Evolutionary conservation across 306 rosid genomes (phyloP).

Genomic region (Adenanthera pavonina): DNA sequence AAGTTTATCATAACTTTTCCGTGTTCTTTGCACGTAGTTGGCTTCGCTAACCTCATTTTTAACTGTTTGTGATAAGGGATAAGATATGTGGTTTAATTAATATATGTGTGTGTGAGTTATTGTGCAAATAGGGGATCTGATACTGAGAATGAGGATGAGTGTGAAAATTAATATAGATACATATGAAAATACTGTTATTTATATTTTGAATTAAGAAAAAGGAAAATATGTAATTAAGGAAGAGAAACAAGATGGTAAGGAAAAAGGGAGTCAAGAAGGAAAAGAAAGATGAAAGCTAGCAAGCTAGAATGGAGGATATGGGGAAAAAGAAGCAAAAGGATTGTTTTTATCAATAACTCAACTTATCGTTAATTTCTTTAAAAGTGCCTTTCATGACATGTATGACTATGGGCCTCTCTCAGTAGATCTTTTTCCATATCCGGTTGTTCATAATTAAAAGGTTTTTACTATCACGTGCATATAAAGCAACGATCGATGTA

Average conservation of each 20-base stretch:
- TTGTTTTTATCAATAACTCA: constrained; percentile 37
- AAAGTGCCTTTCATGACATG: constrained; percentile 31
- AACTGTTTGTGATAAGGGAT: neutral
- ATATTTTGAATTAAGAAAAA: neutral
- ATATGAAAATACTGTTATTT: neutral
- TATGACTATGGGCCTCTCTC: neutral
- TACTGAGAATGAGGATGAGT: constrained; percentile 19
- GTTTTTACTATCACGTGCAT: neutral
- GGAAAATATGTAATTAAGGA: neutral
- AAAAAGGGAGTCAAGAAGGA: constrained; percentile 30
- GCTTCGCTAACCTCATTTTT: constrained; percentile 1
- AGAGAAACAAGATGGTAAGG: constrained; percentile 2
- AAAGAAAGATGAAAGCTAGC: constrained; percentile 40
- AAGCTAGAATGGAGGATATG: constrained; percentile 35
- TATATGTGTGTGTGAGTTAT: neutral
- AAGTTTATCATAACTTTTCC: constrained; percentile 17
- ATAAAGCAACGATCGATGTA: neutral
- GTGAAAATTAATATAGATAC: neutral
- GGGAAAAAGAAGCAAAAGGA: constrained; percentile 19
- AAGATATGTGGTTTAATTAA: neutral
- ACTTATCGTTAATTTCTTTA: constrained; percentile 27
- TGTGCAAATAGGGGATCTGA: constrained; percentile 23
- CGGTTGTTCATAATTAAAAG: neutral
- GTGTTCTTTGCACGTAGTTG: constrained; percentile 28
- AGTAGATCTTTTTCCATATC: neutral